A percentile compares a stretch with the other conserved stretches of the same genome.
These are phyloP conservation scores for Metarhizium rileyi DNA, from an alignment of 2,329 filamentous ascomycete genomes.

Conservation along the genomic window DNA sequence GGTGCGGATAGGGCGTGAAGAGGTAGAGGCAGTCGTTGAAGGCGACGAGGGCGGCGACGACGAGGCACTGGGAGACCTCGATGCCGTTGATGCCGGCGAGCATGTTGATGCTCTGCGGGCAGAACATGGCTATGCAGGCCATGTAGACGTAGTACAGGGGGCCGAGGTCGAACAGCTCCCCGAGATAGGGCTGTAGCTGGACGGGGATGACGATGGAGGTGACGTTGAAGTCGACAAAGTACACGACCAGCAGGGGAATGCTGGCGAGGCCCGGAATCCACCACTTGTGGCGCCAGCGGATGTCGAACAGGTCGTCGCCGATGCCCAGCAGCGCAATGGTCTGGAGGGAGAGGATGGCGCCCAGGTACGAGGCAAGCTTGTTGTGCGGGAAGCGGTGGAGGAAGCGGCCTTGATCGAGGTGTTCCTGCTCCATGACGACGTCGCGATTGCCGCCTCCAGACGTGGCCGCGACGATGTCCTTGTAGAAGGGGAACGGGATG, in stretches of 20 bases:
- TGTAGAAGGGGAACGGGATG: conserved; percentile 95
- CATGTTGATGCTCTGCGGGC: conserved; percentile 98
- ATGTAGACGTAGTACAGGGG: conserved; percentile 91
- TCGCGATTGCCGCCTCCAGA: conserved; percentile 89
- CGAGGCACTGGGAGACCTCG: conserved; percentile 87
- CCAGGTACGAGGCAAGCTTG: conserved; percentile 94
- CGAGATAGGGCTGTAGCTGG: conserved; percentile 74
- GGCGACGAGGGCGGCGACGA: conserved; percentile 74
- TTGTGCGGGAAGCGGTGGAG: conserved; percentile 89
- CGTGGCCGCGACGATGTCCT: conserved; percentile 91
- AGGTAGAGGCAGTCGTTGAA: conserved; percentile 87
- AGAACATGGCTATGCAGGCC: conserved; percentile 93
- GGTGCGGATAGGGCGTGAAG: conserved; percentile 73
- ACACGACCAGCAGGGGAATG: conserved; percentile 88
- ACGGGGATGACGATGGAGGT: conserved; percentile 89
- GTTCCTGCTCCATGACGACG: conserved; percentile 62
- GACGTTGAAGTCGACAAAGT: conserved; percentile 97
- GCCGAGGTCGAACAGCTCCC: conserved; percentile 74
- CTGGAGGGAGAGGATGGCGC: conserved; percentile 86
- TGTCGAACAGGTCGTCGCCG: conserved; percentile 93
- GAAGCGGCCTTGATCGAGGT: conserved; percentile 54
- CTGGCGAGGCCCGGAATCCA: conserved; percentile 92
- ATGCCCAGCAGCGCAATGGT: conserved; percentile 85
- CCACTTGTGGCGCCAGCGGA: conserved; percentile 97
- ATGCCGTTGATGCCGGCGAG: conserved; percentile 99